Evolutionary conservation across 805 yeast genomes (phyloP).

Genomic region (Starmerella vitae): DNA sequence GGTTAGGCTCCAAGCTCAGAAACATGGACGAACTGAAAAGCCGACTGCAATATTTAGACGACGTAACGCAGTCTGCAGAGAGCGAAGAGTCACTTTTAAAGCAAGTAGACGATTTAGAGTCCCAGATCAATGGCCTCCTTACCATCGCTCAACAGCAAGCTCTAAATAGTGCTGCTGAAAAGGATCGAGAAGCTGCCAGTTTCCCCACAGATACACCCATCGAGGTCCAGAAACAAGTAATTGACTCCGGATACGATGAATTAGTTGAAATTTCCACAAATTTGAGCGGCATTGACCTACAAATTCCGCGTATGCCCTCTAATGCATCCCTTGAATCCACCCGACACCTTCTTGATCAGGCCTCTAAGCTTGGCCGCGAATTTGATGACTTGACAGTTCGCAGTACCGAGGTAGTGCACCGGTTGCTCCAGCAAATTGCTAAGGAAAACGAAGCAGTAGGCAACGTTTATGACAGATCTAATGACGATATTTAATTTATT

Average conservation of each 20-base stretch:
- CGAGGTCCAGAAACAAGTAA: slow-evolving; percentile 5
- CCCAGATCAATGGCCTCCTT: slow-evolving; percentile 9
- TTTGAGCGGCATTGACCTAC: slow-evolving; percentile 4
- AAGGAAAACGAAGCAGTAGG: slow-evolving; percentile 6
- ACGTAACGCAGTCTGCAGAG: slow-evolving; percentile 3
- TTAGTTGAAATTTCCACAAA: slow-evolving; percentile 8
- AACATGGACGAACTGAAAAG: slow-evolving; percentile 17
- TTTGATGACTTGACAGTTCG: slow-evolving; percentile 19
- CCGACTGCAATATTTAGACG: slow-evolving; percentile 17
- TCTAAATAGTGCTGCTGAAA: neutral
- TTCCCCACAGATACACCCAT: neutral
- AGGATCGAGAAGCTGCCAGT: slow-evolving; percentile 1
- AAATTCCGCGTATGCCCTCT: slow-evolving; percentile 6
- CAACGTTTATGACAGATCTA: too few relatives aligned
- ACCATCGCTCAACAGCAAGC: slow-evolving; percentile 10
- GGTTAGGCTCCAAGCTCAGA: too few relatives aligned
- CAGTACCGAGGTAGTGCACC: slow-evolving; percentile 13
- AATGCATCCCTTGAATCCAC: slow-evolving; percentile 1
- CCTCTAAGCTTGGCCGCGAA: slow-evolving; percentile 11
- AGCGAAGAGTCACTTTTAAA: slow-evolving; percentile 6
- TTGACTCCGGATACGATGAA: slow-evolving; percentile 8
- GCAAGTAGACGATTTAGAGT: slow-evolving; percentile 12
- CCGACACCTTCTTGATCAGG: slow-evolving; percentile 5
- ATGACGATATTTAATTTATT: too few relatives aligned
- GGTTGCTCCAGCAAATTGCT: slow-evolving; percentile 11